Conservation (phyloP, 495 filamentous ascomycete species). For the Neurospora pannonica region DNA sequence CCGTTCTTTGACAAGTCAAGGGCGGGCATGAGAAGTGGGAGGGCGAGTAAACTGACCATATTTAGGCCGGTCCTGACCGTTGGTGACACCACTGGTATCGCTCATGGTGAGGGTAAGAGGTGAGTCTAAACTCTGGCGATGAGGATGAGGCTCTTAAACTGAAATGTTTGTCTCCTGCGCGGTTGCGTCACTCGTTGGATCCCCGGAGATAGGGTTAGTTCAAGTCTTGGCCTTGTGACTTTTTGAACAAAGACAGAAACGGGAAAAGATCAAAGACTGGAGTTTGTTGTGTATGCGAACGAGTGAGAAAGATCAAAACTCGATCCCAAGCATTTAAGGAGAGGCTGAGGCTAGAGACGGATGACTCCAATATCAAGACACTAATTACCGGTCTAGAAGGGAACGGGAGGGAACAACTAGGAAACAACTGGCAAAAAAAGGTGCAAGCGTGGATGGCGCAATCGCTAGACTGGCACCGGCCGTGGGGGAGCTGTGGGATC, state of each 20-base stretch:
- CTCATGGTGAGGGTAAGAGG: constrained; percentile 5
- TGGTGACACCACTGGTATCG: constrained; percentile 3
- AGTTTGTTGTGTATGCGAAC: neutral
- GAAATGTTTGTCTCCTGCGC: neutral
- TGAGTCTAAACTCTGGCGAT: neutral
- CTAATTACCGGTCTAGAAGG: neutral
- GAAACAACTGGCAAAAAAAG: neutral
- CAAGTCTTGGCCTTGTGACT: neutral
- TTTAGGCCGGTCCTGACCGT: constrained; percentile 13
- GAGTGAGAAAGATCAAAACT: neutral
- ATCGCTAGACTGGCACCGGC: constrained; percentile 9
- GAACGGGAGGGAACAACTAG: neutral
- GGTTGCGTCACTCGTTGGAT: neutral
- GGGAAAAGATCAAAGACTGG: neutral
- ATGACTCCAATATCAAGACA: neutral
- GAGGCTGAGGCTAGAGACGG: neutral
- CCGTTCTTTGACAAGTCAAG: constrained; percentile 15
- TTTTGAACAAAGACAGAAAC: neutral
- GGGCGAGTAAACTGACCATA: constrained; percentile 30
- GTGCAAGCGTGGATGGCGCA: constrained; percentile 26
- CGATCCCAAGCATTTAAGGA: neutral
- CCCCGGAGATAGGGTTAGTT: neutral
- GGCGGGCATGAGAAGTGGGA: neutral
- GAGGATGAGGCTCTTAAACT: neutral
- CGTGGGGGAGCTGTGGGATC: neutral